Conservation (phyloP, 306 rosid genomes). For the Trifolium dubium region DNA sequence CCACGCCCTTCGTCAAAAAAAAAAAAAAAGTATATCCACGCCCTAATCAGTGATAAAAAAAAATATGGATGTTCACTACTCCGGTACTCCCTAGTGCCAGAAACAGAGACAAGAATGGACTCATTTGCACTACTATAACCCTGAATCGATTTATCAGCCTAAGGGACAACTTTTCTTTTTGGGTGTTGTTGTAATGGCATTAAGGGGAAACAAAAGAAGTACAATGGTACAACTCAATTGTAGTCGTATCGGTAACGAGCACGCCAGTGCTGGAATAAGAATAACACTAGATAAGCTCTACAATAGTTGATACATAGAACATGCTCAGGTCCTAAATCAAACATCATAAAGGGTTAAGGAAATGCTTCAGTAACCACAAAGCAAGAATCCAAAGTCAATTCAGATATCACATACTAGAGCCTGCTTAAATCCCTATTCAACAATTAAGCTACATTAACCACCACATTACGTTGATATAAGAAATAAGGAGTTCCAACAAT, state of each 20-base stretch:
- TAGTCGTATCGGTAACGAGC: conserved; percentile 21
- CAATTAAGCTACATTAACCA: conserved; percentile 58
- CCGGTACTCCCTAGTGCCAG: neutral
- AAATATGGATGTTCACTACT: neutral
- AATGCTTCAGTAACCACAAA: conserved; percentile 12
- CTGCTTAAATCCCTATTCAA: conserved; percentile 39
- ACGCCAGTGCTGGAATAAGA: conserved; percentile 29
- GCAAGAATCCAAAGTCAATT: conserved; percentile 35
- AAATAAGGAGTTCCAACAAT: conserved; percentile 66
- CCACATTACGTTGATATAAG: conserved; percentile 68
- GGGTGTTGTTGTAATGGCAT: conserved; percentile 13
- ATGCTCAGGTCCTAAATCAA: conserved; percentile 38
- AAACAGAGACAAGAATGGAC: conserved; percentile 1
- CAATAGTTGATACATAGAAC: conserved; percentile 35
- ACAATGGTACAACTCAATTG: conserved; percentile 28
- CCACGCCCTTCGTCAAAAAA: too few relatives aligned
- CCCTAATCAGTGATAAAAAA: conserved; percentile 37
- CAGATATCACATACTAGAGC: conserved; percentile 26
- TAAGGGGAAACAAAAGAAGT: conserved; percentile 32
- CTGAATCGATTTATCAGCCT: conserved; percentile 14
- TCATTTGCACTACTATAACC: neutral
- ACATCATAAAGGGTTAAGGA: conserved; percentile 34
- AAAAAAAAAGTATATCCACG: conserved; percentile 15
- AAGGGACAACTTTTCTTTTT: neutral
- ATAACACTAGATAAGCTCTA: conserved; percentile 38